Percentiles rank a stretch among this genome's conserved stretches.
Evolutionary conservation across 73 alveolate genomes (phyloP).

Genomic region (Tetrahymena malaccensis): DNA sequence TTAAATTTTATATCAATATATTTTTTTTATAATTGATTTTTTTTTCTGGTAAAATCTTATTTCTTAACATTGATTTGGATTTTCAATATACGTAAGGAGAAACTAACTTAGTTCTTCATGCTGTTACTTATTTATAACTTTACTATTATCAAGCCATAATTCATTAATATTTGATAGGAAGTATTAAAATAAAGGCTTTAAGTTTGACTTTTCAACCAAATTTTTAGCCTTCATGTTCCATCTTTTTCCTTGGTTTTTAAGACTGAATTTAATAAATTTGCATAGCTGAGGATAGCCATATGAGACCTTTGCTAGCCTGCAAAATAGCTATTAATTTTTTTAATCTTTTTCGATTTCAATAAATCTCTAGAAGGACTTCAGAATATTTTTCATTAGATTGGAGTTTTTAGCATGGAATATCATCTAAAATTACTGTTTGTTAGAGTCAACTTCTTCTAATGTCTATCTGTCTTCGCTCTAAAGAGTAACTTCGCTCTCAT

Average conservation of each 20-base stretch:
- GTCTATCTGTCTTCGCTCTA: background rate
- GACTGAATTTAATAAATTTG: background rate
- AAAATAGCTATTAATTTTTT: background rate
- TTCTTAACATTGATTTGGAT: background rate
- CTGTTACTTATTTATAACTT: background rate
- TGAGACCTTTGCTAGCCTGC: background rate
- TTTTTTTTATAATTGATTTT: background rate
- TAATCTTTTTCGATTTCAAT: background rate
- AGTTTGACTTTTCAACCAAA: background rate
- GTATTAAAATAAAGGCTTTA: background rate
- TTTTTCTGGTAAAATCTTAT: background rate
- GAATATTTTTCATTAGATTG: background rate
- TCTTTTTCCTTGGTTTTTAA: background rate
- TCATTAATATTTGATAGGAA: background rate
- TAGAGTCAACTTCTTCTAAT: background rate
- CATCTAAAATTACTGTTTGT: background rate
- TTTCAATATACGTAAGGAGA: background rate
- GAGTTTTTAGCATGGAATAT: background rate
- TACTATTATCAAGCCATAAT: background rate
- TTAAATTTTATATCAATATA: background rate
- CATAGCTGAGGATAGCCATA: background rate
- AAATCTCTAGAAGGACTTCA: background rate
- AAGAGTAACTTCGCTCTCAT: background rate
- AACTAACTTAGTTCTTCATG: background rate
- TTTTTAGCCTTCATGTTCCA: background rate